Conservation (phyloP, 305 asterid species). For the Fraxinus floribunda region DNA sequence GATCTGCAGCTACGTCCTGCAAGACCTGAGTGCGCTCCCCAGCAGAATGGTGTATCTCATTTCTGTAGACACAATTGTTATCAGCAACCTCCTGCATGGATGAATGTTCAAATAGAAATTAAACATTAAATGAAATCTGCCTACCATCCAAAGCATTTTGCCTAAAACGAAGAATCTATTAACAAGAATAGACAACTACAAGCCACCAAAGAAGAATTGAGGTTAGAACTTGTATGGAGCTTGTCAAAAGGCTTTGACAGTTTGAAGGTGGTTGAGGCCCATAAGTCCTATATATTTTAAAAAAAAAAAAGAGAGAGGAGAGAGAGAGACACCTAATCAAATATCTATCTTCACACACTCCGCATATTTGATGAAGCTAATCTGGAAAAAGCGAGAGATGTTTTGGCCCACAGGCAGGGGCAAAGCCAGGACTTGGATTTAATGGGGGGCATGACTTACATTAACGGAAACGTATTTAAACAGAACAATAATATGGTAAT, state of each 20-base stretch:
- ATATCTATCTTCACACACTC: not conserved
- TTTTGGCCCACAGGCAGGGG: not conserved
- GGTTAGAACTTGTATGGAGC: not conserved
- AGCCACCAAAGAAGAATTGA: not conserved
- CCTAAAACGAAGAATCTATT: not conserved
- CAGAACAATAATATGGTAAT: not conserved
- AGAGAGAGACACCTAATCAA: not conserved
- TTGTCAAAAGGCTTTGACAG: not conserved
- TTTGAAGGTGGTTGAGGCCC: not conserved
- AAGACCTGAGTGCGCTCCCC: slow-evolving; percentile 88
- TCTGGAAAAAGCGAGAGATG: not conserved
- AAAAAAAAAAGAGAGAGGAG: too few relatives aligned
- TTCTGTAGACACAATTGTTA: slow-evolving; percentile 82
- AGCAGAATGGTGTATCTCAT: slow-evolving; percentile 84
- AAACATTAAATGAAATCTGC: not conserved
- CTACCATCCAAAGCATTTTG: not conserved
- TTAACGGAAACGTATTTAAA: not conserved
- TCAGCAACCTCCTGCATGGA: slow-evolving; percentile 78
- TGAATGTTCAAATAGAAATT: not conserved
- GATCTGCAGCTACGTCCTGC: slow-evolving; percentile 98
- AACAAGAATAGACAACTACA: not conserved
- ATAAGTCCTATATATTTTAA: not conserved
- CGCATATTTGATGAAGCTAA: not conserved
- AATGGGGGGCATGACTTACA: not conserved
- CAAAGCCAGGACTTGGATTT: not conserved